Percentiles rank a stretch among this genome's conserved stretches.
Evolutionary conservation across 1,284 basidiomycete species (phyloP).

Genomic region (Xerocomus minutiporus): DNA sequence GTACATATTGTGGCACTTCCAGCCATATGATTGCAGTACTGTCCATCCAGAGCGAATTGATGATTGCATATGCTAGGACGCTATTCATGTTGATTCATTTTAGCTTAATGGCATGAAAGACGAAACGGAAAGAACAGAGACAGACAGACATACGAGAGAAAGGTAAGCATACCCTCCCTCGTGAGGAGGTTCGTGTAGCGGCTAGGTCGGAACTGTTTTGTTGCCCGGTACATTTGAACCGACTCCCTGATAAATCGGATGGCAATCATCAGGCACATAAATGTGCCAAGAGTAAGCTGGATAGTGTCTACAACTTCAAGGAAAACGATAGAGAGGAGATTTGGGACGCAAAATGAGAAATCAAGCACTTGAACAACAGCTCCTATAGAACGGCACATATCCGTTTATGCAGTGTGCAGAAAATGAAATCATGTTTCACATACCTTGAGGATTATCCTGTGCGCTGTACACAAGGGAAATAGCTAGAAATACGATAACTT

Average conservation of each 20-base stretch:
- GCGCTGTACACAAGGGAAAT: too few relatives aligned
- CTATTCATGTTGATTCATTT: background rate
- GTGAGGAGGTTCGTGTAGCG: background rate
- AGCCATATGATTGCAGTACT: background rate
- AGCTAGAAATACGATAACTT: background rate
- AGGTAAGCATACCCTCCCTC: background rate
- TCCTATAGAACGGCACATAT: background rate
- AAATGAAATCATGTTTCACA: background rate
- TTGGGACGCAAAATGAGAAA: background rate
- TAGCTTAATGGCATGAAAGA: background rate
- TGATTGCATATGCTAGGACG: background rate
- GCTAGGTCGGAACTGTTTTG: background rate
- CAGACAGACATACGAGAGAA: background rate
- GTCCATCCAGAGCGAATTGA: background rate
- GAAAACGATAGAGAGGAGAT: background rate
- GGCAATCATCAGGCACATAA: background rate
- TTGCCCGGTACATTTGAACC: background rate
- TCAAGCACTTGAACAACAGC: background rate
- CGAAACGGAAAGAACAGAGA: background rate
- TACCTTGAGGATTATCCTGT: background rate
- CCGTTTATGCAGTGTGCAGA: background rate
- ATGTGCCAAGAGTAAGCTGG: background rate
- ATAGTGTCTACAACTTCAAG: background rate
- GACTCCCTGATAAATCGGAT: background rate
- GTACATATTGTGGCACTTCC: background rate